Evolutionary conservation across 768 basidiomycete species (phyloP).

Genomic region (Lyophyllum decastes): DNA sequence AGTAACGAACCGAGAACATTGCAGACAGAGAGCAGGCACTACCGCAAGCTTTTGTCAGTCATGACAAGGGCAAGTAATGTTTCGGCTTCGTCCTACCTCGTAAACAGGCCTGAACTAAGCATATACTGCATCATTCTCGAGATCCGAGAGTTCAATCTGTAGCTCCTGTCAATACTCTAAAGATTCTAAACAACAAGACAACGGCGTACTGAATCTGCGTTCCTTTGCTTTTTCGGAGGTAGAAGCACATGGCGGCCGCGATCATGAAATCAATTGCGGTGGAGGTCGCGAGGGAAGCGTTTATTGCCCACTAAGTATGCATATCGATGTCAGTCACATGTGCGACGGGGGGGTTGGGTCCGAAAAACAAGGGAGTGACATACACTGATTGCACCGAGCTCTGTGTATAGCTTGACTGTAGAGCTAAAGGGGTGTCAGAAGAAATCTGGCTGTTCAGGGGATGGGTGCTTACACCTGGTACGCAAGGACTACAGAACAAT

Average conservation of each 20-base stretch:
- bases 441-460: not conserved
- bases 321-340: not conserved
- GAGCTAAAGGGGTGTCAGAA: slow-evolving; percentile 22
- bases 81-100: slow-evolving; percentile 13
- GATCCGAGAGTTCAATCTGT: slow-evolving; percentile 31
- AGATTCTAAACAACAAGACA: not conserved
- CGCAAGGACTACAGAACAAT: slow-evolving; percentile 27
- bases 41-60: not conserved
- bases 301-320: slow-evolving; percentile 39
- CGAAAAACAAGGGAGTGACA: slow-evolving; percentile 9
- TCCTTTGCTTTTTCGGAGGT: slow-evolving; percentile 33
- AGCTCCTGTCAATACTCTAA: not conserved
- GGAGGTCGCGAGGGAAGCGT: slow-evolving; percentile 40
- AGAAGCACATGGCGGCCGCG: slow-evolving; percentile 33
- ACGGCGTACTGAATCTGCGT: slow-evolving; percentile 16
- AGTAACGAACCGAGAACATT: slow-evolving; percentile 38
- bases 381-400: slow-evolving; percentile 33
- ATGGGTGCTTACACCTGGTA: slow-evolving; percentile 33
- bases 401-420: slow-evolving; percentile 29
- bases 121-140: slow-evolving; percentile 33
- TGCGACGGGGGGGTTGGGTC: too few relatives aligned
- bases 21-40: slow-evolving; percentile 47
- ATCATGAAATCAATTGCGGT: slow-evolving; percentile 48
- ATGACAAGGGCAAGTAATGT: not conserved
- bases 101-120: slow-evolving; percentile 26